Percentiles rank a stretch among this genome's conserved stretches.
Conservation (phyloP, 495 filamentous ascomycete genomes). For the Xylaria cubensis region DNA sequence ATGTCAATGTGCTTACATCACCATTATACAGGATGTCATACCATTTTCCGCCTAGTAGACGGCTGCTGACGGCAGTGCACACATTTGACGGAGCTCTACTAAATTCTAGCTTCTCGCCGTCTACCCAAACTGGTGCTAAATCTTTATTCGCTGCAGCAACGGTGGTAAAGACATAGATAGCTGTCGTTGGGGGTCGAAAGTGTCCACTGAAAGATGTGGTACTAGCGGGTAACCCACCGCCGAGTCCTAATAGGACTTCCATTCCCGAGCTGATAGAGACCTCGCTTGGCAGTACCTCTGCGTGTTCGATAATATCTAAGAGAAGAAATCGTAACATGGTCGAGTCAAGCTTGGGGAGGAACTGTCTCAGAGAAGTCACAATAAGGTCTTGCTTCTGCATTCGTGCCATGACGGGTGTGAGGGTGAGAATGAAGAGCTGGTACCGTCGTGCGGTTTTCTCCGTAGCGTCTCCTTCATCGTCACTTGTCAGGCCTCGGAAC, state of each 20-base stretch:
- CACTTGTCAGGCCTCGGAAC: neutral
- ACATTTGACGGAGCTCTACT: neutral
- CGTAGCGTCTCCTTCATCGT: neutral
- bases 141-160: neutral
- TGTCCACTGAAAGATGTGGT: neutral
- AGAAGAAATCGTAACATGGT: neutral
- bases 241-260: neutral
- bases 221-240: neutral
- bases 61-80: neutral
- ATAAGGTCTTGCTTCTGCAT: neutral
- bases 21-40: neutral
- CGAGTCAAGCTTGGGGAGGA: neutral
- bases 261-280: neutral
- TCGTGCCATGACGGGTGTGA: neutral
- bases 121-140: neutral
- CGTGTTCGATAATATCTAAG: neutral
- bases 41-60: neutral
- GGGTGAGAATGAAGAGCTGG: neutral
- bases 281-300: neutral
- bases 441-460: neutral
- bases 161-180: neutral
- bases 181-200: neutral
- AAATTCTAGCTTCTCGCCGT: neutral
- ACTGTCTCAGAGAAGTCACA: neutral
- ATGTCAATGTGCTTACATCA: neutral